These are phyloP conservation scores for Saccharomycopsis hybrid DNA, from an alignment of 1,139 yeast genomes.

Conservation along the genomic window DNA sequence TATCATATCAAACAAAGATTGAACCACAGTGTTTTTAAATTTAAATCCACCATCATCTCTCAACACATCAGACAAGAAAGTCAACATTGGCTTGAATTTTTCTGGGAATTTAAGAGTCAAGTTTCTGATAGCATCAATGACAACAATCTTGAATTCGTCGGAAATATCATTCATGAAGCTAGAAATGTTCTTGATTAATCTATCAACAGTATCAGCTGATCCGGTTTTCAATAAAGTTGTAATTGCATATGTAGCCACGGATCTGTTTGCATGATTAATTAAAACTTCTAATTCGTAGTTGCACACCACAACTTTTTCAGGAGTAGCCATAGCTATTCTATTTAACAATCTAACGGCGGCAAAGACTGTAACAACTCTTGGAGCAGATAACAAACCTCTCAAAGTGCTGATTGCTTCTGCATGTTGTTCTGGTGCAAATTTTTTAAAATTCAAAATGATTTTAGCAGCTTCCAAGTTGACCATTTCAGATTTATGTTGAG, in stretches of 20 bases:
- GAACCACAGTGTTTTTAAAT: constrained; percentile 83
- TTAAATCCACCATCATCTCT: constrained; percentile 87
- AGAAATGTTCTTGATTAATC: constrained; percentile 80
- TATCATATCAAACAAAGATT: constrained; percentile 86
- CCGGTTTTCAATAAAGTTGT: constrained; percentile 94
- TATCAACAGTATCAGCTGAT: constrained; percentile 83
- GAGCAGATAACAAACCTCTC: constrained; percentile 75
- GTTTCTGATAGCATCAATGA: constrained; percentile 89
- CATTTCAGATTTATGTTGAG: constrained; percentile 80
- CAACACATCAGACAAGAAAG: constrained; percentile 76
- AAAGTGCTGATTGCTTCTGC: constrained; percentile 62
- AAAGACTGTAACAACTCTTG: constrained; percentile 84
- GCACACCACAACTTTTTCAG: constrained; percentile 69
- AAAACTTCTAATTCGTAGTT: constrained; percentile 79
- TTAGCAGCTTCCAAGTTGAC: constrained; percentile 94
- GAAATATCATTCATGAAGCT: constrained; percentile 90
- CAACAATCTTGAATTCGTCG: constrained; percentile 91
- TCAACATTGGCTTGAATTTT: constrained; percentile 76
- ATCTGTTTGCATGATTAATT: constrained; percentile 82
- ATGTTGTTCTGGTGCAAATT: constrained; percentile 57
- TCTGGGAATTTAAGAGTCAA: constrained; percentile 90
- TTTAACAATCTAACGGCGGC: constrained; percentile 90
- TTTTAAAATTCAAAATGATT: constrained; percentile 56
- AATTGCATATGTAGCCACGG: constrained; percentile 97
- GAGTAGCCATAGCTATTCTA: constrained; percentile 73